phyloP scores from a whole-genome alignment of 257 asterid species.

The Nicotiana tabacum region DNA sequence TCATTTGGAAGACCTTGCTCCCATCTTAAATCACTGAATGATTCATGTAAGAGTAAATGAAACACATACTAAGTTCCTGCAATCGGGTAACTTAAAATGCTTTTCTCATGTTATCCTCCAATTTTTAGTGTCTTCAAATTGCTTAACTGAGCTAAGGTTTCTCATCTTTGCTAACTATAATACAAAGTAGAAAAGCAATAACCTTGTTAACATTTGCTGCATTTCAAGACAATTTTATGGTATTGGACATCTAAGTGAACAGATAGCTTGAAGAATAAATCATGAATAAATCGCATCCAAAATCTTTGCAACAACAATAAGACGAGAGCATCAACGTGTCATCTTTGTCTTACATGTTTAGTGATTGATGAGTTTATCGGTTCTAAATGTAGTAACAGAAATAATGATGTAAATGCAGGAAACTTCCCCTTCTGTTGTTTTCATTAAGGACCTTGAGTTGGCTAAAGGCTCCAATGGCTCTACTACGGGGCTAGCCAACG shows the following conservation, averaged over 20 bases:
- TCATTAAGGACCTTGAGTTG: constrained; percentile 59
- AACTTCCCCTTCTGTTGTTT: constrained; percentile 66
- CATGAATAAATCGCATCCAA: background rate
- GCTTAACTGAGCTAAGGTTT: background rate
- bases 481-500: constrained; percentile 29
- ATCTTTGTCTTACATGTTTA: background rate
- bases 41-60: too few species aligned
- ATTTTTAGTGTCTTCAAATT: background rate
- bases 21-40: too few species aligned
- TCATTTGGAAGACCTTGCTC: too few species aligned
- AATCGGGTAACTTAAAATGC: background rate
- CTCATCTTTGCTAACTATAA: background rate
- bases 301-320: background rate
- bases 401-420: constrained; percentile 38
- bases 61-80: too few species aligned
- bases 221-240: too few species aligned
- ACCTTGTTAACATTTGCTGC: too few species aligned
- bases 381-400: background rate
- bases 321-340: background rate
- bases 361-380: background rate
- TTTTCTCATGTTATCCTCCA: background rate
- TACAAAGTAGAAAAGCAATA: too few species aligned
- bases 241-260: background rate
- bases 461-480: constrained; percentile 37
- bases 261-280: background rate